Base-by-base conservation (phyloP, 176 grass and related monocot species). In the Canna indica region DNA sequence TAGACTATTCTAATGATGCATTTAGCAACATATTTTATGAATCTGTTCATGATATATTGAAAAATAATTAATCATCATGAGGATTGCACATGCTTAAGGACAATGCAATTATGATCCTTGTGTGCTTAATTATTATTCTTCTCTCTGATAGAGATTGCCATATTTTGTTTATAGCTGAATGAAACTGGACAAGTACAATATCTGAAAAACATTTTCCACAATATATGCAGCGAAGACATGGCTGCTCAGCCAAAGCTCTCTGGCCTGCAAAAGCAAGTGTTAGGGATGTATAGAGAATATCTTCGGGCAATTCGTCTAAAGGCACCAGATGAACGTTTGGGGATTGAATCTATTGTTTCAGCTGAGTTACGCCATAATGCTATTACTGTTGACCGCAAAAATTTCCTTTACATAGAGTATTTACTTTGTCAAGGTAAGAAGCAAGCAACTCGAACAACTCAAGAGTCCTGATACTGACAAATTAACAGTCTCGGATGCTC, bases 331-430 rank as follows among this genome's bases (percentile, higher is more conserved):
- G 94, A 97, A 45, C 77, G 89, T 47, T 67, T 12, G 14, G 83
- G 68, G 64, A 90, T 93, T 0, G 75, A 92, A 25, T 80, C 84
- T 5, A 85, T 90, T 67, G 80, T 99, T 64, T 99, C 80, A 1
- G 63, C 63, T 20, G 86, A 90, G 74, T 97, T 99, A 52, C 84
- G 20, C 48, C 80, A 81, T 14, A 97, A 97, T 74, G 86, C 86
- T 17, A 86, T 15, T 65, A 83, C 33, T 67, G 86, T 97, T 22
- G 93, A 92, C 60, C 84, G 81, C 14, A 87, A 75, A 76, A 92
- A 92, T 80, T 92, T 97, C 78, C 46, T 97, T 63, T 89, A 97
- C 82, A 92, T 92, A 47, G 93, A 97, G 69, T 90, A 97, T 79
- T 76, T 97, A 68, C 61, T 97, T 63, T 86, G 93, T 54, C 82